Evolutionary conservation across 1,284 basidiomycete species (phyloP), one percentile per base, ranked within the genome.

Genomic region (Rhodotorula mucilaginosa): DNA sequence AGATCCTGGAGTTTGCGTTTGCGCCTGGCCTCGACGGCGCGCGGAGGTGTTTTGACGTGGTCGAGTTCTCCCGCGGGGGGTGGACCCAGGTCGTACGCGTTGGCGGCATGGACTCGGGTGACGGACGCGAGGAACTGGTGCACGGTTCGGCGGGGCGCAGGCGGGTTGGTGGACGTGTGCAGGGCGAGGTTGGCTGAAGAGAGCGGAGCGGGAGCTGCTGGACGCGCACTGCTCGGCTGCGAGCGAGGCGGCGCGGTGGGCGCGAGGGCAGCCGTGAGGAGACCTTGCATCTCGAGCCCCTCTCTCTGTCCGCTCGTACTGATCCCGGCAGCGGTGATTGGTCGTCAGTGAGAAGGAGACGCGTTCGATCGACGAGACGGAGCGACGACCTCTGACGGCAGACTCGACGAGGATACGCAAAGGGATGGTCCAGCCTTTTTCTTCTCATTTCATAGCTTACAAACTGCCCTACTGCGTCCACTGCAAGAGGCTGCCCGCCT

Each of bases 171-270:
- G 1, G 34, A 26, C 18, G 67, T 68, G 58, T 68, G 67, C 10
- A 21, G 18, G 2, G 56, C 61, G 57, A 72, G 71, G 61, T 73
- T 67, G 58, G 61, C 13, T 46, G 54, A 58, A 16, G 69, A 63
- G 47, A 64, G 65, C 48, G 61, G 12, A 15, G 54, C 54, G 51
- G 21, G 39, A 23, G 60, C 3, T 34, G 34, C 3, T 4, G 8
- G 29, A 13, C 23, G 18, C 3, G 49, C 61, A 31, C 60, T 65
- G 58, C 69, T 65, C 49, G 63, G 3, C 48, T 18, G 48, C 12
- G 68, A 61, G 49, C 54, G 65, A 34, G 57, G 26, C n/a, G n/a
- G 54, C 46, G 26, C 21, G 3, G 47, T 3, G 31, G 19, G 31
- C 19, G 7, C 0, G 8, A 51, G 15, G 16, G 61, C 51, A 39